Percentiles rank a stretch among this genome's conserved stretches.
These are phyloP conservation scores for Phlebiopsis flavidoalba DNA, from an alignment of 768 basidiomycete species.

Conservation along the genomic window DNA sequence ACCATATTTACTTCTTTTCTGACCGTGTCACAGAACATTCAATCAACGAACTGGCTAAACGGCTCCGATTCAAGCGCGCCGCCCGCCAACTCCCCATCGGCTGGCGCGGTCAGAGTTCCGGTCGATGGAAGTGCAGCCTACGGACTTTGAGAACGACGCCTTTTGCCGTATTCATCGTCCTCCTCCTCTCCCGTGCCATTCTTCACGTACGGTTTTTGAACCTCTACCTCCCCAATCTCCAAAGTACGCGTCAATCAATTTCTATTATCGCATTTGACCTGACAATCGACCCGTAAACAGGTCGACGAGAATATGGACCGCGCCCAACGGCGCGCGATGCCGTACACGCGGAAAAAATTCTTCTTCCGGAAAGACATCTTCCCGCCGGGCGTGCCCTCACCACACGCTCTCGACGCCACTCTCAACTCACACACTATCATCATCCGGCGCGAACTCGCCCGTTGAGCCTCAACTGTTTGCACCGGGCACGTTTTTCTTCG, in stretches of 20 bases:
- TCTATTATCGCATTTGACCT: neutral
- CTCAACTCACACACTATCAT: conserved; percentile 19
- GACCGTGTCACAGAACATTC: conserved; percentile 66
- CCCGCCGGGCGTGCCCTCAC: conserved; percentile 32
- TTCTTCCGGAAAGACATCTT: conserved; percentile 88
- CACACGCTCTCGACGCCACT: conserved; percentile 34
- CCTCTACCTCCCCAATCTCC: conserved; percentile 94
- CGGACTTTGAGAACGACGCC: conserved; percentile 98
- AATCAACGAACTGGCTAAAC: conserved; percentile 99
- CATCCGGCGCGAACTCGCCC: conserved; percentile 19
- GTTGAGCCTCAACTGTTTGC: conserved; percentile 19
- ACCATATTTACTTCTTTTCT: neutral
- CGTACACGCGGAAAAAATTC: conserved; percentile 63
- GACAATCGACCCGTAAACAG: conserved; percentile 33
- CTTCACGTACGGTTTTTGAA: conserved; percentile 88
- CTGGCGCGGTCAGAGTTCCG: conserved; percentile 98
- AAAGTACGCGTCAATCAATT: conserved; percentile 48
- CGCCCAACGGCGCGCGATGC: conserved; percentile 82
- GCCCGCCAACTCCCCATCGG: conserved; percentile 90
- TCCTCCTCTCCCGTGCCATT: conserved; percentile 91
- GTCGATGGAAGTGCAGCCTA: conserved; percentile 98
- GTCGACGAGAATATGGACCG: conserved; percentile 96
- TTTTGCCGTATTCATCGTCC: conserved; percentile 92
- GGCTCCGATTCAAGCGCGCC: conserved; percentile 97
- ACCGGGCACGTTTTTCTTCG: conserved; percentile 21